Conservation (phyloP, 345 rosid species). For the Melaleuca alternifolia region DNA sequence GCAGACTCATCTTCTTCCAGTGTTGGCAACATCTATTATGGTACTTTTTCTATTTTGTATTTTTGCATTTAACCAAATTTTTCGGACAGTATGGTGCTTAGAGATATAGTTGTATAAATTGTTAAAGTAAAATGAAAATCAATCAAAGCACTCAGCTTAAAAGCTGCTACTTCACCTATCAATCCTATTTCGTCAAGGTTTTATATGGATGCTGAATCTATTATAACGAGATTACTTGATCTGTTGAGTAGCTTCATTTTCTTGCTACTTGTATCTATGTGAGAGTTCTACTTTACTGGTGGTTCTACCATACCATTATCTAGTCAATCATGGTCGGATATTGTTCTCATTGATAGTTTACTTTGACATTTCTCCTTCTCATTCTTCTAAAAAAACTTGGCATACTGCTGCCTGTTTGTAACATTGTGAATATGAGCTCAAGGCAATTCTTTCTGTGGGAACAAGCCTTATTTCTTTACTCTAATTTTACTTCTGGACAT, state of each 20-base stretch:
- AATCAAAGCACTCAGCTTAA: not conserved
- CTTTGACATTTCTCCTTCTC: not conserved
- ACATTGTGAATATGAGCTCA: not conserved
- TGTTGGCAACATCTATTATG: constrained; percentile 86
- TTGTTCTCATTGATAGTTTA: not conserved
- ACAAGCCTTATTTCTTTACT: not conserved
- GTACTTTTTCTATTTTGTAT: constrained; percentile 13
- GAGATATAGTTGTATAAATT: not conserved
- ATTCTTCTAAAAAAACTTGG: not conserved
- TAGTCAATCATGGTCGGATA: not conserved
- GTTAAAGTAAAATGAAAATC: not conserved
- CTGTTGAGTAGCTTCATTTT: not conserved
- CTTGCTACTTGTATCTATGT: not conserved
- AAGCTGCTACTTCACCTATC: not conserved
- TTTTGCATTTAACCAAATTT: not conserved
- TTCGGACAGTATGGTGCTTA: not conserved
- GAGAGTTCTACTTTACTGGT: not conserved
- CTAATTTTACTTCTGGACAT: not conserved
- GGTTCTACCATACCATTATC: not conserved
- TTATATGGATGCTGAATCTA: not conserved
- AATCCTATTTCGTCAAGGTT: not conserved
- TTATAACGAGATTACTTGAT: not conserved
- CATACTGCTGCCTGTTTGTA: not conserved
- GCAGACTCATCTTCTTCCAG: constrained; percentile 72
- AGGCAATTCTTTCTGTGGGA: not conserved